phyloP scores from a whole-genome alignment of 352 stramenopile species.

The Poterioochromonas sp. region DNA sequence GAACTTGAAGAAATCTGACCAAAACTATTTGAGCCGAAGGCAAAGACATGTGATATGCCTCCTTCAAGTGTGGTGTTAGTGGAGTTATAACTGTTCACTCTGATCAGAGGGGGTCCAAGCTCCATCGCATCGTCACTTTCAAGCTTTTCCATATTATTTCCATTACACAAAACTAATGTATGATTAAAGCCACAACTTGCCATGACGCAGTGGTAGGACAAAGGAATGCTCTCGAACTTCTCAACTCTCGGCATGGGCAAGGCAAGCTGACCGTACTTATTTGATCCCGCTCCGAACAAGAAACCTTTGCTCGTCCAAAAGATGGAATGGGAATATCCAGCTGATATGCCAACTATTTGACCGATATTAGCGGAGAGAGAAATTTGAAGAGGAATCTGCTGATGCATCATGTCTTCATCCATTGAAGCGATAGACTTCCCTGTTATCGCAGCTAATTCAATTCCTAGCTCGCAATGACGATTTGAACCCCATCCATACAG shows the following conservation, averaged over 20 bases:
- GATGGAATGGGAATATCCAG: constrained; percentile 37
- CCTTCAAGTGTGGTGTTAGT: no score
- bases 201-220: not conserved
- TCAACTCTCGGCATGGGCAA: not conserved
- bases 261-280: constrained; percentile 27
- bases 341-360: constrained; percentile 28
- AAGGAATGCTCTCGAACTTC: not conserved
- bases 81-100: no score
- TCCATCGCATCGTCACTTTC: not conserved
- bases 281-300: constrained; percentile 22
- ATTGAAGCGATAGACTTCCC: not conserved
- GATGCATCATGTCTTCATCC: not conserved
- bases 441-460: not conserved
- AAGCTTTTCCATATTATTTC: not conserved
- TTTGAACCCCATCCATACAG: constrained; percentile 44
- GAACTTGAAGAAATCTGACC: not conserved
- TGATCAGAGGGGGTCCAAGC: no score
- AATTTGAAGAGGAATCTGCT: not conserved
- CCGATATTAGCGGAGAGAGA: not conserved
- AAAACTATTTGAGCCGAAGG: not conserved
- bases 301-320: not conserved
- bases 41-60: not conserved
- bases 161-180: not conserved
- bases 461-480: constrained; percentile 43
- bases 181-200: not conserved